Conservation (phyloP, 164 flowering plant genomes). For the Sedum album region DNA sequence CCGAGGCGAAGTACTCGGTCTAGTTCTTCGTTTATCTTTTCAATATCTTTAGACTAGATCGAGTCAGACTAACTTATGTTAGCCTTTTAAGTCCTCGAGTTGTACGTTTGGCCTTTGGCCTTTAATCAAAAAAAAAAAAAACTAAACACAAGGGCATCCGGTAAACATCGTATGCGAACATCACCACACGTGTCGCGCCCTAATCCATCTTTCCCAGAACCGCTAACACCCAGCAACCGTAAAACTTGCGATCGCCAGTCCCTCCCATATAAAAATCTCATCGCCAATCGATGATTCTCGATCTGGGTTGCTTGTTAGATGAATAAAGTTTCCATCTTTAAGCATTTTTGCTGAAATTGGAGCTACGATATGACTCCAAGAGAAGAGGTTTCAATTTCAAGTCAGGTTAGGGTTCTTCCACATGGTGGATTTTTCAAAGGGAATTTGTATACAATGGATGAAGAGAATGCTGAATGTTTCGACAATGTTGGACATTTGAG, state of each 20-base stretch:
- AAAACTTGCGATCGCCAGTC: constrained; percentile 9
- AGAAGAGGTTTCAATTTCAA: constrained; percentile 7
- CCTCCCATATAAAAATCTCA: not conserved
- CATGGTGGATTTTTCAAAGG: constrained; percentile 23
- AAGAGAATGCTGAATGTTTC: constrained; percentile 23
- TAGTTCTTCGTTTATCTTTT: no score
- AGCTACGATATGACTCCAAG: constrained; percentile 7
- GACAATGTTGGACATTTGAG: constrained; percentile 24
- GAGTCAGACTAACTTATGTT: no score
- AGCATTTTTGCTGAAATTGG: not conserved
- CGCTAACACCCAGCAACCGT: constrained; percentile 1
- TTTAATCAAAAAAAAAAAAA: no score
- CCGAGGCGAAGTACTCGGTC: no score
- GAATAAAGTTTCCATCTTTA: not conserved
- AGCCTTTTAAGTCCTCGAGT: no score
- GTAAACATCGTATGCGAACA: not conserved
- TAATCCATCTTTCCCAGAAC: constrained; percentile 2
- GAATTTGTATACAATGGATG: constrained; percentile 19
- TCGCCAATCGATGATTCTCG: not conserved
- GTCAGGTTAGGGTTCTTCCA: constrained; percentile 8
- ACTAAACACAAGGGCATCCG: constrained; percentile 11
- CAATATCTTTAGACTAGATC: no score
- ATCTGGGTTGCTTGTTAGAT: not conserved
- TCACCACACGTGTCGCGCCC: constrained; percentile 6
- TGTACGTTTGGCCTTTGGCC: no score